phyloP scores from a whole-genome alignment of 2,329 filamentous ascomycete species.

The Metarhizium brunneum region DNA sequence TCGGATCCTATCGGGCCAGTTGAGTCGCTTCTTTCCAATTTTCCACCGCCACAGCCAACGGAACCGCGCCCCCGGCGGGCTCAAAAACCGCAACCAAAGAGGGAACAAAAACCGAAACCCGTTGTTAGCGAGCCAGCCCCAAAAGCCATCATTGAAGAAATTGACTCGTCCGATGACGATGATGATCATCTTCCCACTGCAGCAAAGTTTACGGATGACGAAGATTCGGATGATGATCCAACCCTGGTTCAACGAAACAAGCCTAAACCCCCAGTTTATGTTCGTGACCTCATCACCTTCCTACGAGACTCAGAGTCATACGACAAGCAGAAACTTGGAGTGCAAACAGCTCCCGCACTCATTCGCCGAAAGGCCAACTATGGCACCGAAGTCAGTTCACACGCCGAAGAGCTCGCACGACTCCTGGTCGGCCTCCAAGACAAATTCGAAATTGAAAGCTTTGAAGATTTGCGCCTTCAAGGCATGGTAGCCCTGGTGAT shows the following conservation, averaged over 20 bases:
- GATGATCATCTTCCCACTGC: slow-evolving; percentile 53
- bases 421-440: slow-evolving; percentile 75
- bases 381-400: slow-evolving; percentile 78
- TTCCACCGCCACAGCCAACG: slow-evolving; percentile 4
- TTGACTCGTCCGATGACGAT: slow-evolving; percentile 54
- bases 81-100: slow-evolving; percentile 10
- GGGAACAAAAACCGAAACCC: slow-evolving; percentile 19
- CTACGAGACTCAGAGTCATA: slow-evolving; percentile 75
- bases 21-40: slow-evolving; percentile 33
- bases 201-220: slow-evolving; percentile 75
- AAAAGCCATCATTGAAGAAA: slow-evolving; percentile 53
- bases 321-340: slow-evolving; percentile 71
- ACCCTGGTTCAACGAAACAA: slow-evolving; percentile 80
- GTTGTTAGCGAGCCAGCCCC: slow-evolving; percentile 19
- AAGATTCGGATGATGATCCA: slow-evolving; percentile 90
- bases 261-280: slow-evolving; percentile 77
- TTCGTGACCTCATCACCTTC: slow-evolving; percentile 72
- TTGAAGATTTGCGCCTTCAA: slow-evolving; percentile 66
- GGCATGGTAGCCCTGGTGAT: slow-evolving; percentile 75
- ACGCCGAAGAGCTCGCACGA: slow-evolving; percentile 71
- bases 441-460: slow-evolving; percentile 71
- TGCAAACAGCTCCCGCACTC: slow-evolving; percentile 66
- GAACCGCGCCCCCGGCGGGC: slow-evolving; percentile 2
- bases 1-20: slow-evolving; percentile 55
- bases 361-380: slow-evolving; percentile 85